These are phyloP conservation scores for Aschersonia sp. DNA, from an alignment of 2,329 filamentous ascomycete species.

Conservation along the genomic window DNA sequence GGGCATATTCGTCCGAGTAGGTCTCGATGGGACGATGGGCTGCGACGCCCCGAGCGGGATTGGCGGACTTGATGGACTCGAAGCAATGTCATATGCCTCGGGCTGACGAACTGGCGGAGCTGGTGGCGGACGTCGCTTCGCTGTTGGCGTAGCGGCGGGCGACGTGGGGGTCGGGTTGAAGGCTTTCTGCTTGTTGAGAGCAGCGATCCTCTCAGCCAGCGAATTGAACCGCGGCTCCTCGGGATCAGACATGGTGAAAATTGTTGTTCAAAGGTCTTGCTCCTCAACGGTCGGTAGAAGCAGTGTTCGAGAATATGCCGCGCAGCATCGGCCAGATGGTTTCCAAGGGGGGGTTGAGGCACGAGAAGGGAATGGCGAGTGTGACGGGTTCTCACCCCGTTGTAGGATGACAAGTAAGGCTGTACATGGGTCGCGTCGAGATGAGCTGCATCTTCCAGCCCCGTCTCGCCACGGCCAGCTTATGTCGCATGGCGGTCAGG, in stretches of 20 bases:
- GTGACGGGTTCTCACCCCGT: too few species aligned
- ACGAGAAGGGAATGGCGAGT: too few species aligned
- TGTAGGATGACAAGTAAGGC: too few species aligned
- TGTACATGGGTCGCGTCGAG: too few species aligned
- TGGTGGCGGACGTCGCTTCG: slow-evolving; percentile 22
- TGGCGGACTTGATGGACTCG: neutral
- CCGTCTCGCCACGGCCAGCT: too few species aligned
- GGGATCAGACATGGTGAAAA: slow-evolving; percentile 37
- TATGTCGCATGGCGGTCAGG: too few species aligned
- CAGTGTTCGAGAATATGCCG: too few species aligned
- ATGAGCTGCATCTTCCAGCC: too few species aligned
- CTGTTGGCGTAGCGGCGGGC: slow-evolving; percentile 20
- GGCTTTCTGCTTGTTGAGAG: slow-evolving; percentile 46
- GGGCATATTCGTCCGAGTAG: slow-evolving; percentile 19
- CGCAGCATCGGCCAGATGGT: too few species aligned
- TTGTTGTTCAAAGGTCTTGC: too few species aligned
- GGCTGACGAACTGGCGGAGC: slow-evolving; percentile 27
- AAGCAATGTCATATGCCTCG: slow-evolving; percentile 18
- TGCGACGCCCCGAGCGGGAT: slow-evolving; percentile 16
- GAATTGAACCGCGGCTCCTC: slow-evolving; percentile 48
- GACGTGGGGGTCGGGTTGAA: slow-evolving; percentile 21
- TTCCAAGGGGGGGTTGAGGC: too few species aligned
- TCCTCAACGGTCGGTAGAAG: too few species aligned
- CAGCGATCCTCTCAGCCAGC: slow-evolving; percentile 47
- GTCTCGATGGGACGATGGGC: slow-evolving; percentile 20